Base-by-base conservation (phyloP, 2,329 filamentous ascomycete species). In the Phyllosticta citriasiana region DNA sequence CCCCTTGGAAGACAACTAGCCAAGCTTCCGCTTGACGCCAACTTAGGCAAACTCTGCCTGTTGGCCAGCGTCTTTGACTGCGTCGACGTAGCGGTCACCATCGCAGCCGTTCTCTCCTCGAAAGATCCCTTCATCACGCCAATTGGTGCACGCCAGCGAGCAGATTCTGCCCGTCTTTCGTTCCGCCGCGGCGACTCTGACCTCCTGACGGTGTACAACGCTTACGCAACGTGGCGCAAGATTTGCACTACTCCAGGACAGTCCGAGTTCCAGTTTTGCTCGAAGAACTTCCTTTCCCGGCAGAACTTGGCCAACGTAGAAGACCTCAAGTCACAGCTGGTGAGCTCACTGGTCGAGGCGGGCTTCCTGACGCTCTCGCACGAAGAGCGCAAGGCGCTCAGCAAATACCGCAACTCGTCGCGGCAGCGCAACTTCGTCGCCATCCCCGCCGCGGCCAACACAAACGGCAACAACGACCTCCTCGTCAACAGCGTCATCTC, bases 91-190 rank as follows among this genome's bases (percentile, higher is more conserved):
- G 85, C 89, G 16, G 83, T 97, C 58, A 97, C 92, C 2, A 88
- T 95, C 61, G 94, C 95, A 6, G 93, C 94, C 7, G 93, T 96
- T 26, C 76, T 99, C 0, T 96, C 92, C 1, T 95, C 91, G 27
- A 99, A 97, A 71, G 96, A 92, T 0, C 94, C 93, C 0, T 97
- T 97, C 72, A 82, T 93, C 0, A 88, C 89, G 2, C 89, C 92
- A 0, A 91, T 96, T 72, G 89, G 91, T 2, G 88, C 91, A 55
- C 86, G 89, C 57, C 82, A 86, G 51, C 90, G 96, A 70, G 91
- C 91, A 40, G 89, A 97, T 66, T 84, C 86, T 24, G 88, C 90
- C 0, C 84, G 90, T 2, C 81, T 88, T 62, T 84, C 84, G 3
- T 99, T 96, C 77, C 88, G 88, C 64, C 85, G 88, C 67, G 84